These are phyloP conservation scores for Brettanomyces nanus DNA, from an alignment of 805 yeast species.

Conservation along the genomic window DNA sequence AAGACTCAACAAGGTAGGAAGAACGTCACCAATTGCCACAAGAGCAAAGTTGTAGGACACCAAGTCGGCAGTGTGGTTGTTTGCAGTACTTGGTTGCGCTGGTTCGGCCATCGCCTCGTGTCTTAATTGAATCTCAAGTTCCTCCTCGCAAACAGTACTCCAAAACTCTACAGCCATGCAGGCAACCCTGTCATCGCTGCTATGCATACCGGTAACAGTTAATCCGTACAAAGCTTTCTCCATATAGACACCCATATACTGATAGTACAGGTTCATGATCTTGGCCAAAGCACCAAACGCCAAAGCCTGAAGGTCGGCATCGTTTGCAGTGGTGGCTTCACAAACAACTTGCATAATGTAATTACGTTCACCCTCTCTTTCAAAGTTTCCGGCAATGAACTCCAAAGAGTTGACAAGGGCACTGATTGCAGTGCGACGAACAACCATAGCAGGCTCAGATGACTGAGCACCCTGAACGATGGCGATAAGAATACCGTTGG, in stretches of 20 bases:
- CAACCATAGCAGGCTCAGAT: conserved; percentile 63
- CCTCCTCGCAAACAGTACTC: conserved; percentile 99
- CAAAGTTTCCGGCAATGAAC: conserved; percentile 83
- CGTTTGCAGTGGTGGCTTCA: conserved; percentile 92
- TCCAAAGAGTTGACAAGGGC: conserved; percentile 88
- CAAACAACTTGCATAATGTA: conserved; percentile 98
- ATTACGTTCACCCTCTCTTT: conserved; percentile 89
- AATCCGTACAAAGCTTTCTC: conserved; percentile 90
- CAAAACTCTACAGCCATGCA: conserved; percentile 99
- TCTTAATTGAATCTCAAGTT: conserved; percentile 68
- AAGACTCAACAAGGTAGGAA: conserved; percentile 76
- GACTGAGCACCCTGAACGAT: conserved; percentile 94
- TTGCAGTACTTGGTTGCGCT: conserved; percentile 14
- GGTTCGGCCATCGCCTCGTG: conserved; percentile 52
- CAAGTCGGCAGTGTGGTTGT: conserved; percentile 23
- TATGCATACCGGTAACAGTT: conserved; percentile 88
- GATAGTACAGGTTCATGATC: conserved; percentile 84
- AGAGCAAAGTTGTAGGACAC: conserved; percentile 74
- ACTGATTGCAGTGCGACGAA: conserved; percentile 83
- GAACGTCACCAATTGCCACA: conserved; percentile 73
- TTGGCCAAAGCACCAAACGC: conserved; percentile 94
- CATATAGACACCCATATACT: conserved; percentile 91
- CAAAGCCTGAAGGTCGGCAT: conserved; percentile 77
- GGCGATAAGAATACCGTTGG: conserved; percentile 89
- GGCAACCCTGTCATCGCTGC: conserved; percentile 73